A percentile compares a stretch with the other conserved stretches of the same genome.
phyloP scores from a whole-genome alignment of 2,329 filamentous ascomycete species.

The Fusarium brachygibbosum region DNA sequence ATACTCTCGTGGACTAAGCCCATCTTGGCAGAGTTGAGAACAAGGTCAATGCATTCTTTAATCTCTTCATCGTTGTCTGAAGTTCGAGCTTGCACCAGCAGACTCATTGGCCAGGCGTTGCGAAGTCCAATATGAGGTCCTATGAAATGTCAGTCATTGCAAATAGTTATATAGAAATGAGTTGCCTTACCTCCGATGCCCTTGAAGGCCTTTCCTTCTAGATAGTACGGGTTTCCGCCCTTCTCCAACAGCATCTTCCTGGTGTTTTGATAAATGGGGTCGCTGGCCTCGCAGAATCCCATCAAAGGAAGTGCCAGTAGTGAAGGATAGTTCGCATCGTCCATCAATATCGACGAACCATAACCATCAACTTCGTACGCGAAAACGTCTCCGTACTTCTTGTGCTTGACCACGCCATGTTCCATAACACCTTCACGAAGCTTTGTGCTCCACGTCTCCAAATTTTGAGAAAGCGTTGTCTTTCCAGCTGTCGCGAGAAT shows the following conservation, averaged over 20 bases:
- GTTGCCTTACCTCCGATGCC: constrained; percentile 83
- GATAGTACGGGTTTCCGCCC: constrained; percentile 87
- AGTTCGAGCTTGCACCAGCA: constrained; percentile 92
- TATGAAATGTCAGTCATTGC: constrained; percentile 34
- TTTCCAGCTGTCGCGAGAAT: constrained; percentile 75
- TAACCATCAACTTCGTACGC: constrained; percentile 92
- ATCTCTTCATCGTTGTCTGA: constrained; percentile 88
- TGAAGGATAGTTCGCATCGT: constrained; percentile 89
- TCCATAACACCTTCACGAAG: constrained; percentile 86
- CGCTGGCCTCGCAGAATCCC: constrained; percentile 75
- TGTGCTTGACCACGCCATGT: constrained; percentile 83
- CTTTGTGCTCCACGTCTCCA: constrained; percentile 69
- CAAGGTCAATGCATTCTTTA: constrained; percentile 75
- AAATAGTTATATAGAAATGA: background rate
- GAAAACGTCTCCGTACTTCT: constrained; percentile 82
- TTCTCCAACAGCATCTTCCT: constrained; percentile 81
- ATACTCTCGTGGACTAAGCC: constrained; percentile 94
- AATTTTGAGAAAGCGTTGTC: constrained; percentile 63
- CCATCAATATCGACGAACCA: constrained; percentile 85
- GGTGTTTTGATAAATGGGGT: constrained; percentile 88
- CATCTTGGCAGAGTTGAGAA: constrained; percentile 80
- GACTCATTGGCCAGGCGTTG: constrained; percentile 97
- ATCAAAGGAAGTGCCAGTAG: constrained; percentile 82
- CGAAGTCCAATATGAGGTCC: constrained; percentile 81
- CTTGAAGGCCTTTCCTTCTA: constrained; percentile 80